Evolutionary conservation across 176 grass and related monocot species (phyloP), one percentile per base, ranked within the genome.

Genomic region (Raddia guianensis): DNA sequence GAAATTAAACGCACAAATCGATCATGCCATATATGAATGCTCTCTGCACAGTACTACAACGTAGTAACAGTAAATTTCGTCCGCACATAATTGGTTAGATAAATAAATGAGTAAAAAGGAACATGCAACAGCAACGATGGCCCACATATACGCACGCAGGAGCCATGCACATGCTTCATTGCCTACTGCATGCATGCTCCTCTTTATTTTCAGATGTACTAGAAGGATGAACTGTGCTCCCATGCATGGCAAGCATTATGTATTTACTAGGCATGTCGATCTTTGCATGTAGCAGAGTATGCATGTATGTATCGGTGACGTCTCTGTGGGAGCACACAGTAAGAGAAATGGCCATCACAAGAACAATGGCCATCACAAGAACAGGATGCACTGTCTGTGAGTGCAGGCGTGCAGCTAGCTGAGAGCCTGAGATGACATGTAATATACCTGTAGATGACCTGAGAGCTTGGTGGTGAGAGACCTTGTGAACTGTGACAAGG

Each of bases 401-500:
- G 27, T 27, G 27, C n/a, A n/a, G n/a, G n/a, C n/a, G n/a, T n/a
- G n/a, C n/a, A n/a, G n/a, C n/a, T n/a, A n/a, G n/a, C n/a, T n/a
- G n/a, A n/a, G n/a, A n/a, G n/a, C 27, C 27, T 40, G 37, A 18
- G 49, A 12, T 19, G 12, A 51, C 21, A 64, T 64, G 55, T 1
- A 37, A 37, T 1, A 21, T 80, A 89, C 91, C 85, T 90, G 88
- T 15, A 93, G 85, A 20, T 93, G 91, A 10, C 5, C 20, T 0
- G 91, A 85, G 49, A 93, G 53, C 56, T 68, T 68, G 58, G 63
- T 44, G 81, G 87, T 18, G 69, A 90, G 87, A 1, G 54, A 71
- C 2, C 72, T 7, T 13, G 91, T 93, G 85, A 90, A 93, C 16
- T 80, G 76, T 8, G 77, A 66, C 65, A 90, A 9, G 1, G 2